Percentiles rank a stretch among this genome's conserved stretches.
These are phyloP conservation scores for Coemansia furcata DNA, from an alignment of 192 early-diverging fungal species.

Conservation along the genomic window DNA sequence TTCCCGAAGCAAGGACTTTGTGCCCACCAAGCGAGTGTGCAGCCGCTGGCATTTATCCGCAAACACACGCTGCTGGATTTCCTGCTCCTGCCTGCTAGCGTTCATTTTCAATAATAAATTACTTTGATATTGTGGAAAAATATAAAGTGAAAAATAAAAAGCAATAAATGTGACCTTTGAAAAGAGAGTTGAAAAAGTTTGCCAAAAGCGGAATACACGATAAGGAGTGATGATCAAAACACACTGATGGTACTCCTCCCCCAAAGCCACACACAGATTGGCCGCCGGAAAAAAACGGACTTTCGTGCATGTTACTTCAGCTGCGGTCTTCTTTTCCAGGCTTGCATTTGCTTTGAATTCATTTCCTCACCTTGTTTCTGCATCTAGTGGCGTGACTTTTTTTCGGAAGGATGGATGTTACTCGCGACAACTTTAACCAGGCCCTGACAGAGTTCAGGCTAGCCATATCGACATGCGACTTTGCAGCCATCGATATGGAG, in stretches of 20 bases:
- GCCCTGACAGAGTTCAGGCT: slow-evolving; percentile 26
- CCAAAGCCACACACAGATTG: not conserved
- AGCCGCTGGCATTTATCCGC: slow-evolving; percentile 72
- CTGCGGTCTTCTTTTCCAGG: not conserved
- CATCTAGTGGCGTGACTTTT: not conserved
- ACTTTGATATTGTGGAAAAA: not conserved
- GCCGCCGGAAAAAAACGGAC: not conserved
- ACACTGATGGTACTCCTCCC: not conserved
- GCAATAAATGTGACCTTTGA: not conserved
- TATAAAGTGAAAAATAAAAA: not conserved
- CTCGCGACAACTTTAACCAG: slow-evolving; percentile 28
- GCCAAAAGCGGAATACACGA: too few relatives aligned
- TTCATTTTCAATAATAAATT: slow-evolving; percentile 4
- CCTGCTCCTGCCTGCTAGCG: slow-evolving; percentile 26
- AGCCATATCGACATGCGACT: slow-evolving; percentile 29
- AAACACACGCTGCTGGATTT: slow-evolving; percentile 65
- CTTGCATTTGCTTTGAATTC: not conserved
- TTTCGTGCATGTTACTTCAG: not conserved
- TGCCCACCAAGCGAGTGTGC: slow-evolving; percentile 63
- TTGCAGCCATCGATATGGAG: slow-evolving; percentile 51
- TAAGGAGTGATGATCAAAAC: too few relatives aligned
- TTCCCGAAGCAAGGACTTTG: slow-evolving; percentile 64
- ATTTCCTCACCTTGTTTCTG: not conserved
- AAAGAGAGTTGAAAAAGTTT: not conserved
- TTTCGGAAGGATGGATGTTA: slow-evolving; percentile 35